Base-by-base conservation (phyloP, 2,329 filamentous ascomycete genomes). In the Meredithiella fracta region DNA sequence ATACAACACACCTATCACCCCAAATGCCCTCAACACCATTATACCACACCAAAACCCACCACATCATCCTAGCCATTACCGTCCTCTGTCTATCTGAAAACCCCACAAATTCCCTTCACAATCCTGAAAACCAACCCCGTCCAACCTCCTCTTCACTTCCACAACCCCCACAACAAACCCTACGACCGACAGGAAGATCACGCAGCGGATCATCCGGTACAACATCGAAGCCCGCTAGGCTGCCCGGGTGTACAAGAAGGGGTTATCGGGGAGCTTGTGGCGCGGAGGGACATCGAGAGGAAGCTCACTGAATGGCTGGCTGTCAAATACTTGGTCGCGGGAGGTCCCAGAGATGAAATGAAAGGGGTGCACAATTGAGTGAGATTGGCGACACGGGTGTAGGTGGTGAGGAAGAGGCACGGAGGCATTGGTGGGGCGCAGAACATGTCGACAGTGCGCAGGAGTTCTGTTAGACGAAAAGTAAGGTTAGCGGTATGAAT, bases 311-410 rank as follows among this genome's bases (percentile, higher is more conserved):
- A 55, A 31, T 5, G 53, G 47, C 52, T 52, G 47, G 2, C 25
- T 38, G 17, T 52, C 56, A 31, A 58, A 58, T 8, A 52, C 22
- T 31, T 52, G 38, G 20, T 58, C 53, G 29, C 47, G 56, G 23
- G 50, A 53, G 11, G 20, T 50, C n/a, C 40, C 50, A 22, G 15
- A 9, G 11, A 15, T 15, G 44, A 49, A 49, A 15, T 15, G 44
- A 49, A 49, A 6, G 4, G 22, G 44, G 29, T 11, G 11, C 29
- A 11, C 29, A 11, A 11, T 34, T 25, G 20, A 22, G 44, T 44
- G 11, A 22, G 2, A n/a, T 2, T 22, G 17, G 15, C 17, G 15
- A 3, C 40, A n/a, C 15, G 40, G 40, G 7, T 22, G 40, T 17
- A 22, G 40, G 20, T 20, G 3, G n/a, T 49, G 5, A n/a, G 44